Evolutionary conservation across 805 yeast species (phyloP), one percentile per base, ranked within the genome.

Genomic region (Candida easanensis): DNA sequence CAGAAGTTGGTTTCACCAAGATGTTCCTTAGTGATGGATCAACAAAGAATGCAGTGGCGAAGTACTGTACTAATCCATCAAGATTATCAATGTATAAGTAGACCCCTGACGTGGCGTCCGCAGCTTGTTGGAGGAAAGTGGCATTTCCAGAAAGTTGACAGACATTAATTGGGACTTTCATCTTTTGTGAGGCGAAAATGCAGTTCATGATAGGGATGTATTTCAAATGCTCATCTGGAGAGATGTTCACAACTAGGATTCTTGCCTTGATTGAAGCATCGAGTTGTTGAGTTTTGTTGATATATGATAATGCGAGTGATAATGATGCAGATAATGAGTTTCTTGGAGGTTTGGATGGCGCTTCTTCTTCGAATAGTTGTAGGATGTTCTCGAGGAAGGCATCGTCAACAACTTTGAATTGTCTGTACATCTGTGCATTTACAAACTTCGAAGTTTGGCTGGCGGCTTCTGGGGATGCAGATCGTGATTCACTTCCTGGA

Each of bases 201-300:
- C 93, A 76, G 63, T 93, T 93, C 98, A 93, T 93, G 34, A 88
- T 82, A 4, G 97, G 86, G 34, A 91, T 87, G 62, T 93, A 95
- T 45, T 87, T 88, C 40, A 88, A 70, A 5, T 88, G 79, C 43
- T 79, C 81, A 54, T 88, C 89, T 49, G 80, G 88, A 50, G 83
- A 79, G 20, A 88, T 75, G 46, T 81, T 79, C 3, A 85, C 60
- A 11, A 82, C 72, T 46, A 86, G 54, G 6, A 84, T 66, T 37
- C 90, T 73, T 0, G 97, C 81, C 38, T 84, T 81, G 45, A 85
- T 62, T 34, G 73, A 56, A 6, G 70, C 61, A 31, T 76, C 60
- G 8, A 46, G 56, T 62, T 61, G 65, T 63, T 18, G 73, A 0
- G 41, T 38, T 42, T 88, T 74, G 62, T 89, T 87, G 31, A 89